phyloP scores from a whole-genome alignment of 345 rosid species.

The Salix arbutifolia region DNA sequence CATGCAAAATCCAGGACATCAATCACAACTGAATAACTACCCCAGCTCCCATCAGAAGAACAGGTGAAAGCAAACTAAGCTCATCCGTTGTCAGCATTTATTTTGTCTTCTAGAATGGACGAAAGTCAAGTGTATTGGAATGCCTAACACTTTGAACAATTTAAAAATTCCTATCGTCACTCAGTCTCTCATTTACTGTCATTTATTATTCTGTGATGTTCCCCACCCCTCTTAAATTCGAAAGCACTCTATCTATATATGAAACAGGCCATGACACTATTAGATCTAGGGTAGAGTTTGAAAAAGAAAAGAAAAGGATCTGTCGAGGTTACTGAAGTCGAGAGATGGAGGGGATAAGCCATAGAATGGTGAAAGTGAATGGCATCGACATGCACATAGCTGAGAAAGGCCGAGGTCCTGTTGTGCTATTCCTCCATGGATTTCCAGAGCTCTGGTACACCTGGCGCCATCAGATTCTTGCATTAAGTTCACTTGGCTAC shows the following conservation, averaged over 20 bases:
- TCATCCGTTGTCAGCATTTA: not conserved
- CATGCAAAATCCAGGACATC: no score
- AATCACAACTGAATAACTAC: not conserved
- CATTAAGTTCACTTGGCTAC: constrained; percentile 53
- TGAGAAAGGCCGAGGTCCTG: constrained; percentile 57
- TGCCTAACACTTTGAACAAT: not conserved
- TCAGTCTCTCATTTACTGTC: not conserved
- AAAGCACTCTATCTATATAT: not conserved
- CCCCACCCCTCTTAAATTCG: not conserved
- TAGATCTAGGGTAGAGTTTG: not conserved
- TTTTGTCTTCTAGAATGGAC: not conserved
- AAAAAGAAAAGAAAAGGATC: not conserved
- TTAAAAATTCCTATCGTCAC: not conserved
- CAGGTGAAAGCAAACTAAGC: not conserved
- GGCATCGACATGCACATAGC: constrained; percentile 77
- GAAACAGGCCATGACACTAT: not conserved
- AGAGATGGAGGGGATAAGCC: constrained; percentile 51
- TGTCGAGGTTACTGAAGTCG: not conserved
- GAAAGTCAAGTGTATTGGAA: not conserved
- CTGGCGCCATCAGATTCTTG: constrained; percentile 79
- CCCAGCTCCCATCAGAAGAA: not conserved
- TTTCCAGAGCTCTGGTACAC: constrained; percentile 87
- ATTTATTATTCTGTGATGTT: not conserved
- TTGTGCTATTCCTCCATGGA: constrained; percentile 69
- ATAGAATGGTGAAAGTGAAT: constrained; percentile 48